Evolutionary conservation across 257 asterid genomes (phyloP), one percentile per base, ranked within the genome.

Genomic region (Lycium barbarum): DNA sequence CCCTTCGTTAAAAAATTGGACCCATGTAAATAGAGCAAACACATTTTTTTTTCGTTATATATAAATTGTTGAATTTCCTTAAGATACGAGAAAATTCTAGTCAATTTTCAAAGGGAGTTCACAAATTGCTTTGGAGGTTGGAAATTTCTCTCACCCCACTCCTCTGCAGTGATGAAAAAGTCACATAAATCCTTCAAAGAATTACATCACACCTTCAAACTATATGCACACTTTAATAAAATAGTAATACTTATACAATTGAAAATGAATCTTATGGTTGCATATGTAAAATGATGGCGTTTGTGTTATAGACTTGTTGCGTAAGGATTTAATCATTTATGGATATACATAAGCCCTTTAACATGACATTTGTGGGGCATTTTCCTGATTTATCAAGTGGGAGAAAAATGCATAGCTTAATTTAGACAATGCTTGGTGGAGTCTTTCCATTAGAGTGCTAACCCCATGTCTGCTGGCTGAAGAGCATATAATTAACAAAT

Each of bases 401-500:
- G 26, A 18, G 22, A 1, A 36, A 62, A 62, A 62, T 9, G 18
- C 1, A 0, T 65, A 26, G 43, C 72, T 65, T 65, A 65, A 47
- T 47, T 7, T 76, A 71, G 35, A 53, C 53, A 79, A 81, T 20
- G 49, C 12, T 57, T 20, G 20, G 61, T 49, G 33, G 76, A 79
- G 61, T 62, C 22, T 71, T 83, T 84, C 71, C 63, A 51, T 76
- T 55, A 85, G 65, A 61, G 51, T 70, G 54, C 17, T 79, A 80
- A 66, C 84, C 67, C 18, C 59, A 40, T 85, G 88, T 83, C 76
- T 36, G 84, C 62, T 49, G 62, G 70, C 38, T 47, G 47, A 17
- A 36, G 53, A 80, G 66, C 91, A 85, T 22, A 82, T 54, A 70
- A 83, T 88, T 63, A 85, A 83, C 66, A 84, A 51, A 66, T 57